Evolutionary conservation across 495 filamentous ascomycete species (phyloP), one percentile per base, ranked within the genome.

Genomic region (Tuber aestivum): DNA sequence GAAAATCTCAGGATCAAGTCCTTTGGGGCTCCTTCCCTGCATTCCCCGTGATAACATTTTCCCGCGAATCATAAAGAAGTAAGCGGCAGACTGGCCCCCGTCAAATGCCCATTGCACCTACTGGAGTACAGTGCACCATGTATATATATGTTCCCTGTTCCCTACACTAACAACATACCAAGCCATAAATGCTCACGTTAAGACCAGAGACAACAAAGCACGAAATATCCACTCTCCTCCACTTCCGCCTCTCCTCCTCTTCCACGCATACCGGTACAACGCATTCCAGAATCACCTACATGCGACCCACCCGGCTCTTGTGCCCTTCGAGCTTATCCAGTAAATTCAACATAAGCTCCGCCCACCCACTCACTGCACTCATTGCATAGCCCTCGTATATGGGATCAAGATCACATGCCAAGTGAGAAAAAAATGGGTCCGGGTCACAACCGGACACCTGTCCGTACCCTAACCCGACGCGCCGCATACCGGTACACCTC

Each of bases 371-470:
- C n/a, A n/a, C n/a, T n/a, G n/a, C n/a, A n/a, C n/a, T n/a, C n/a
- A n/a, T n/a, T n/a, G n/a, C n/a, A n/a, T n/a, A n/a, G n/a, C n/a
- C n/a, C n/a, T n/a, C n/a, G n/a, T n/a, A n/a, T n/a, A n/a, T n/a
- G n/a, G n/a, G n/a, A n/a, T n/a, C n/a, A n/a, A n/a, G n/a, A 65
- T 65, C 56, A 65, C 56, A 65, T 65, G 56, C 56, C 27, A 65
- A 65, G 14, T 14, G 32, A 32, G 56, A 35, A 65, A 2, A 45
- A 61, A 65, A 20, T 18, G 27, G 32, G 56, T 35, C 32, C 56
- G 32, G 56, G 56, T 65, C 56, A 65, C 32, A 65, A 65, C 32
- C 56, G 56, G 56, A 65, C 27, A 65, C 1, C 27, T 65, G 56
- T 35, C 56, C 56, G 27, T 35, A 32, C 56, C 27, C 56, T 20